A percentile compares a stretch with the other conserved stretches of the same genome.
phyloP scores from a whole-genome alignment of 2,329 filamentous ascomycete species.

The Arthrinium puccinioides region DNA sequence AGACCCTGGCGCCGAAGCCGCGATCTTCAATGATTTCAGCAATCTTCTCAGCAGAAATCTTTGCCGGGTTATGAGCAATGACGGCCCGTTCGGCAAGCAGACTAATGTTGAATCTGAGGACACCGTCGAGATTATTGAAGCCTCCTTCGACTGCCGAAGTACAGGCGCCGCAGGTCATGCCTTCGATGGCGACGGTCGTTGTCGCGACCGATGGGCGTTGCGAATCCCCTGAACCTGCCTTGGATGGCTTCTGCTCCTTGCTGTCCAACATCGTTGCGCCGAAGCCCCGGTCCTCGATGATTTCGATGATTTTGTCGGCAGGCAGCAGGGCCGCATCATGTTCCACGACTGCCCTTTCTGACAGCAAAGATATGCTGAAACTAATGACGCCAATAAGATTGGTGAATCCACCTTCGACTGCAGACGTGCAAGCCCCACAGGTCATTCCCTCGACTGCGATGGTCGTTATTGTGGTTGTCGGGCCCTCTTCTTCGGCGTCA shows the following conservation, averaged over 20 bases:
- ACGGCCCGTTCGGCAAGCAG: constrained; percentile 87
- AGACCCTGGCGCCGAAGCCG: constrained; percentile 78
- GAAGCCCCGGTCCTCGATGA: constrained; percentile 69
- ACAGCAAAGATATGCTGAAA: constrained; percentile 77
- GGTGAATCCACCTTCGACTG: constrained; percentile 74
- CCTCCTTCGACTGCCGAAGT: constrained; percentile 84
- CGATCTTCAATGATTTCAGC: constrained; percentile 79
- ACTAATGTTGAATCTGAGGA: constrained; percentile 90
- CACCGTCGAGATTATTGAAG: constrained; percentile 68
- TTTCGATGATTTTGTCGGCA: constrained; percentile 47
- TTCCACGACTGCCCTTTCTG: constrained; percentile 78
- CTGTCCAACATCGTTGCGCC: constrained; percentile 73
- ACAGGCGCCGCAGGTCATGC: constrained; percentile 97
- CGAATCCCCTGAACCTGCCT: constrained; percentile 20
- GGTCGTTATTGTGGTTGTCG: constrained; percentile 57
- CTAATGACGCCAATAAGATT: constrained; percentile 64
- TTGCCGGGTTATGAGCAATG: constrained; percentile 70
- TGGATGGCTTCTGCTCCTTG: constrained; percentile 36
- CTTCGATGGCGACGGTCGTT: constrained; percentile 84
- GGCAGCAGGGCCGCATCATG: constrained; percentile 57
- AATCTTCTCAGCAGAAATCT: constrained; percentile 67
- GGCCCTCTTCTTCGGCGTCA: constrained; percentile 28
- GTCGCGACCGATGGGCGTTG: constrained; percentile 45
- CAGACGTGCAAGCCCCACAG: constrained; percentile 81
- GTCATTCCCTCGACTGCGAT: constrained; percentile 83